Evolutionary conservation across 257 asterid genomes (phyloP).

Genomic region (Perilla frutescens): DNA sequence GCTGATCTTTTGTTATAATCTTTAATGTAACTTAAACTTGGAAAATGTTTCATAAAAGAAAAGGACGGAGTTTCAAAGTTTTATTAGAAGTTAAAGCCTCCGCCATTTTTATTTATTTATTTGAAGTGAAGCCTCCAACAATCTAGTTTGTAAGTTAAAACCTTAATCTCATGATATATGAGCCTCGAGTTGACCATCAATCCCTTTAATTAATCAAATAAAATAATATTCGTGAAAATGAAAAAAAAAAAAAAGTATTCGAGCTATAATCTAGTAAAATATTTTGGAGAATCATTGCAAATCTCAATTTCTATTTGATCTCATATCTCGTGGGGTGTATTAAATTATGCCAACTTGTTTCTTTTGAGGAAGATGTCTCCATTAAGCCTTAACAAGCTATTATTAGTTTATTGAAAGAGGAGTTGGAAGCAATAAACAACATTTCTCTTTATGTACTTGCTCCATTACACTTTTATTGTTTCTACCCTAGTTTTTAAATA

Average conservation of each 20-base stretch:
- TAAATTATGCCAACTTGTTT: slow-evolving; percentile 17
- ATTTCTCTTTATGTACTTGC: too few relatives aligned
- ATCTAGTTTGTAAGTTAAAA: too few relatives aligned
- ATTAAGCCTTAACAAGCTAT: background rate
- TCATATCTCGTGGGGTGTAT: background rate
- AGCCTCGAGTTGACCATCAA: slow-evolving; percentile 4
- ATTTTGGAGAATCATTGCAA: slow-evolving; percentile 27
- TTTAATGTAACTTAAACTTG: background rate
- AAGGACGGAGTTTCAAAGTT: background rate
- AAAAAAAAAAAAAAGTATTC: background rate
- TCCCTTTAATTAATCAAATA: background rate
- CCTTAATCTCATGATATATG: background rate
- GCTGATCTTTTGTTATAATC: too few relatives aligned
- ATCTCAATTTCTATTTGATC: slow-evolving; percentile 1
- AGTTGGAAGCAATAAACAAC: too few relatives aligned
- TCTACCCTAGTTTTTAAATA: too few relatives aligned
- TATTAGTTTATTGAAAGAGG: too few relatives aligned
- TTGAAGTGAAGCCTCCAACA: too few relatives aligned
- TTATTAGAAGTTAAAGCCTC: background rate
- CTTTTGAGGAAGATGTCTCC: slow-evolving; percentile 38
- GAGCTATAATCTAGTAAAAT: background rate
- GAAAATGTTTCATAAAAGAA: background rate
- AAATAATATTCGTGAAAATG: background rate
- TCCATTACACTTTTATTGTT: too few relatives aligned
- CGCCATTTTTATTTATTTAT: too few relatives aligned